These are phyloP conservation scores for Fragaria ananassa DNA, from an alignment of 306 rosid species.

Conservation along the genomic window DNA sequence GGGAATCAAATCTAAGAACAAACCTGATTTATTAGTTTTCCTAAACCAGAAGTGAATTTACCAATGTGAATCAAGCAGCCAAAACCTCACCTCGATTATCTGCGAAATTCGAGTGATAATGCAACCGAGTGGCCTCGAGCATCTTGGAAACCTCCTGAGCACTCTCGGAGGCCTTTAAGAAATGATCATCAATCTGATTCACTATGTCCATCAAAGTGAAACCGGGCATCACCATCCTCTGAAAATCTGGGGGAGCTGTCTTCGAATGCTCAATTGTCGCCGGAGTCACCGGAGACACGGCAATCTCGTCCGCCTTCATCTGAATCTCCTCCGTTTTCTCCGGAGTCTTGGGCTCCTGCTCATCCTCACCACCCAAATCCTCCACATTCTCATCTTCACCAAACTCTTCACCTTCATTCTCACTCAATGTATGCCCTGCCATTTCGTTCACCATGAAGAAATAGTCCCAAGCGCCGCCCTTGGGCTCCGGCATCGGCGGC, in stretches of 20 bases:
- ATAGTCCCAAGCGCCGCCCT: constrained; percentile 75
- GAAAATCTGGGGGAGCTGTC: constrained; percentile 64
- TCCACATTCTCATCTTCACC: constrained; percentile 24
- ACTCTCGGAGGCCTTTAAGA: constrained; percentile 61
- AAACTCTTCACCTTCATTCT: constrained; percentile 31
- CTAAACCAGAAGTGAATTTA: not conserved
- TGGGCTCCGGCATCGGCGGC: constrained; percentile 69
- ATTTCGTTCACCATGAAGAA: constrained; percentile 61
- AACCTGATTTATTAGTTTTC: not conserved
- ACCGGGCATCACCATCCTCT: constrained; percentile 46
- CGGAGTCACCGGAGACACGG: not conserved
- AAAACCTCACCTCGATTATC: constrained; percentile 61
- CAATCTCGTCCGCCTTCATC: constrained; percentile 28
- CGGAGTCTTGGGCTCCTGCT: constrained; percentile 70
- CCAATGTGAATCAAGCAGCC: not conserved
- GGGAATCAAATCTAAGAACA: not conserved
- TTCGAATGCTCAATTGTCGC: constrained; percentile 59
- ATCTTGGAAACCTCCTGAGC: constrained; percentile 75
- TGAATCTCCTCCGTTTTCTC: constrained; percentile 44
- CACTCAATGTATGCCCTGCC: constrained; percentile 51
- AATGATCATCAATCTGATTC: constrained; percentile 59
- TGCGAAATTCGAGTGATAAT: constrained; percentile 85
- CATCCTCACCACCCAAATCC: constrained; percentile 34
- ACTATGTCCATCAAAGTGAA: constrained; percentile 55
- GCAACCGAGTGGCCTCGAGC: constrained; percentile 91